phyloP scores from a whole-genome alignment of 176 grass and related monocot species.

The Carex pumila region DNA sequence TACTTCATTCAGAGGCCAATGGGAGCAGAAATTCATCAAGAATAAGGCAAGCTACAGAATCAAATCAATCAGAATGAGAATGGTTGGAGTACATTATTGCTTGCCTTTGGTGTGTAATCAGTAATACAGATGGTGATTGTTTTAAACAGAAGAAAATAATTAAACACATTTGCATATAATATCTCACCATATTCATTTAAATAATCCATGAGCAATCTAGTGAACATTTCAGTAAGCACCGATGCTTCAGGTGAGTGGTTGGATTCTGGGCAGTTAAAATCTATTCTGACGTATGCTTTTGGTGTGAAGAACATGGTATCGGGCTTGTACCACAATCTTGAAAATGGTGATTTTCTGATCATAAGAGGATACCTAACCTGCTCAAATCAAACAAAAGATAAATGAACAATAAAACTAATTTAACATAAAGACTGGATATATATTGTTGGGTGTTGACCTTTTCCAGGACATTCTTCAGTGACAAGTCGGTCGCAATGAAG shows the following conservation, averaged over 20 bases:
- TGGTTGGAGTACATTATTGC: not conserved
- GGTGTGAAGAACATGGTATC: conserved; percentile 81
- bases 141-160: not conserved
- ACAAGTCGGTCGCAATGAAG: conserved; percentile 76
- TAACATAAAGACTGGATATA: conserved; percentile 12
- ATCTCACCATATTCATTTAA: conserved; percentile 89
- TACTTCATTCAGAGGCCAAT: not conserved
- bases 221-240: conserved; percentile 77
- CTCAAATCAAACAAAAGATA: conserved; percentile 18
- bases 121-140: not conserved
- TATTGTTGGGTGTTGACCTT: conserved; percentile 36
- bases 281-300: conserved; percentile 70
- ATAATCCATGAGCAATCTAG: conserved; percentile 91
- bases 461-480: conserved; percentile 59
- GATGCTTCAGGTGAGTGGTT: conserved; percentile 64
- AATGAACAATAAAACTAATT: not conserved
- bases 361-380: conserved; percentile 61
- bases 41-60: not conserved
- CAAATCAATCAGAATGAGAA: not conserved
- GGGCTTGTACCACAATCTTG: conserved; percentile 90
- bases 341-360: conserved; percentile 71
- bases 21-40: not conserved
- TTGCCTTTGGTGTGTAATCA: not conserved
- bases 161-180: not conserved
- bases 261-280: conserved; percentile 82